Percentiles rank a stretch among this genome's conserved stretches.
phyloP scores from a whole-genome alignment of 2,329 filamentous ascomycete genomes.

The Meredithiella fracta region DNA sequence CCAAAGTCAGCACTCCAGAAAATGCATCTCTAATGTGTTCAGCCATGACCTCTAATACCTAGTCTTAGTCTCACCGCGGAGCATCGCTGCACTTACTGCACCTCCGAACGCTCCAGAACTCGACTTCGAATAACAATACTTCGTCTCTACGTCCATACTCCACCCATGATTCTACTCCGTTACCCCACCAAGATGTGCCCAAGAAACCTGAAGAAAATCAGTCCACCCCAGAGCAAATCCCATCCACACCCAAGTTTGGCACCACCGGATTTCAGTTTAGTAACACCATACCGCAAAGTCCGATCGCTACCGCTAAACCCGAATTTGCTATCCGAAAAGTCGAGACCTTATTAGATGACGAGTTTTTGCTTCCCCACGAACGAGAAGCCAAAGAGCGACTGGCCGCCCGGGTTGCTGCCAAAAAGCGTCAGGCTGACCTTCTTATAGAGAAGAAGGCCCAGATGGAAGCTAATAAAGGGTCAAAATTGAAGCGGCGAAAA shows the following conservation, averaged over 20 bases:
- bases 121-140: not conserved
- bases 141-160: conserved; percentile 3
- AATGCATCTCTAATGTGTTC: conserved; percentile 3
- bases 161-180: not conserved
- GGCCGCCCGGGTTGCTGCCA: not conserved
- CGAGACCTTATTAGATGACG: not conserved
- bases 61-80: conserved; percentile 12
- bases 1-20: conserved; percentile 4
- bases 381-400: not conserved
- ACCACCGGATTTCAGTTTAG: not conserved
- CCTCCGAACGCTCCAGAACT: conserved; percentile 7
- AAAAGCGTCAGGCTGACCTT: no score
- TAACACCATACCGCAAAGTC: not conserved
- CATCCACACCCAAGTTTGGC: no score
- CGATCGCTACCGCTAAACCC: not conserved
- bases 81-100: conserved; percentile 11
- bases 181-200: no score
- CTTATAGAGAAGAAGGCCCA: no score
- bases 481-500: not conserved
- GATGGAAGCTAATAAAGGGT: no score
- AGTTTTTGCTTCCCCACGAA: conserved; percentile 1
- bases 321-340: not conserved
- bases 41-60: not conserved
- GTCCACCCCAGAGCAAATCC: no score
- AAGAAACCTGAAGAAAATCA: no score